Percentiles rank a stretch among this genome's conserved stretches.
These are phyloP conservation scores for Hibiscus mutabilis DNA, from an alignment of 345 rosid genomes.

Conservation along the genomic window DNA sequence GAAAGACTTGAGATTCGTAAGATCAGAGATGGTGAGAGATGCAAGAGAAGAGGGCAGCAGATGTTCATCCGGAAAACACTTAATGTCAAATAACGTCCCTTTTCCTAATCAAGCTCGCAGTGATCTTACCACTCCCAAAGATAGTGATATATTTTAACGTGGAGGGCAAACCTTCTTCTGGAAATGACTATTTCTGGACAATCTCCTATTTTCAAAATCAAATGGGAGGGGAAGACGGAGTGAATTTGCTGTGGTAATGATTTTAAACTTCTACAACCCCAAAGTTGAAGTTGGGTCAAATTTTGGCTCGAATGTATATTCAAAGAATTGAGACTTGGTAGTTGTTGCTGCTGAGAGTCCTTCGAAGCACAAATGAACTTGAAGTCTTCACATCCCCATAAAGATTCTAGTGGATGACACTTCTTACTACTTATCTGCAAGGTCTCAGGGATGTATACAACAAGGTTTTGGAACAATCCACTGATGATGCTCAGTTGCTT, in stretches of 20 bases:
- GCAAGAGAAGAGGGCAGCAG: too few species aligned
- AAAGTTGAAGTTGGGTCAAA: background rate
- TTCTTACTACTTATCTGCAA: too few species aligned
- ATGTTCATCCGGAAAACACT: too few species aligned
- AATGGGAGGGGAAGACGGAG: background rate
- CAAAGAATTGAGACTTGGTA: background rate
- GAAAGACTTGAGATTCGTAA: too few species aligned
- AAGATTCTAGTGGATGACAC: too few species aligned
- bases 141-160: background rate
- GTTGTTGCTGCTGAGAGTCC: background rate
- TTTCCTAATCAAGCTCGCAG: background rate
- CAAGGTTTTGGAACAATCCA: too few species aligned
- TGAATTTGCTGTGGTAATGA: background rate
- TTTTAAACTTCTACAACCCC: background rate
- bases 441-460: too few species aligned
- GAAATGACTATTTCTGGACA: background rate
- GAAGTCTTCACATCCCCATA: background rate
- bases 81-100: background rate
- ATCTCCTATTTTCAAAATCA: rapidly evolving
- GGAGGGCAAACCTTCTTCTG: background rate
- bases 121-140: background rate
- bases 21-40: too few species aligned
- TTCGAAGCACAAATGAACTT: background rate
- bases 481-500: too few species aligned
- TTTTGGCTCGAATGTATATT: too few species aligned